Base-by-base conservation (phyloP, 805 yeast genomes). In the Starmerella ratchasimensis region DNA sequence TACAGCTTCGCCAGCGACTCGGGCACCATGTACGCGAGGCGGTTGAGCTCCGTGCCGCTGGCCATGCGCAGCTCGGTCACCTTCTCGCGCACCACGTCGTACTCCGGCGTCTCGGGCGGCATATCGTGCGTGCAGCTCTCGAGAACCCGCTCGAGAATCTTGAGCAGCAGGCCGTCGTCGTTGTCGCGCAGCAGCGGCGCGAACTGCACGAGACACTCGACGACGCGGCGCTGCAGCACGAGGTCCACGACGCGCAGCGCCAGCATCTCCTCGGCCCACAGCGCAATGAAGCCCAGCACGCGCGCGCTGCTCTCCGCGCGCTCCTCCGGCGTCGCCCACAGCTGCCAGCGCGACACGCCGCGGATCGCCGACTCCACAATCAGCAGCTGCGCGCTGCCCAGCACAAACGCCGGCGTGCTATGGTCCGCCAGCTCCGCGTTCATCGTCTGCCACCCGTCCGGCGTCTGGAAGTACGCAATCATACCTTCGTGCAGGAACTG, bases 21-120 rank as follows among this genome's bases (percentile, higher is more conserved):
- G 0, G 98, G 97, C 80, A 90, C 86, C 56, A 93, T 68, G 56
- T 86, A 79, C 1, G 96, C 98, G 58, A 90, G 69, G 53, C 98
- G 65, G 57, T 90, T 88, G 41, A 90, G 66, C 58, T 90, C 99
- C 0, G 94, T 83, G 29, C 96, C 98, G 57, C 95, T 81, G 36
- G 84, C 77, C 2, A 90, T 79, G 50, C 96, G 69, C 48, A 93
- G 63, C 52, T 90, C 97, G 41, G 93, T 71, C 30, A 90, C 74
- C 7, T 79, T 62, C 45, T 84, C 94, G 22, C 80, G 67, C 34
- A 73, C 76, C 28, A 82, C 93, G 15, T 60, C 63, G 16, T 45
- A 36, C 48, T 79, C 88, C n/a, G 64, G 60, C 8, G 72, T 67
- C 22, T 65, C 62, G 11, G 64, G 68, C 1, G 94, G 93, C 48